Conservation (phyloP, 805 yeast species). For the Yamadazyma philogaea region DNA sequence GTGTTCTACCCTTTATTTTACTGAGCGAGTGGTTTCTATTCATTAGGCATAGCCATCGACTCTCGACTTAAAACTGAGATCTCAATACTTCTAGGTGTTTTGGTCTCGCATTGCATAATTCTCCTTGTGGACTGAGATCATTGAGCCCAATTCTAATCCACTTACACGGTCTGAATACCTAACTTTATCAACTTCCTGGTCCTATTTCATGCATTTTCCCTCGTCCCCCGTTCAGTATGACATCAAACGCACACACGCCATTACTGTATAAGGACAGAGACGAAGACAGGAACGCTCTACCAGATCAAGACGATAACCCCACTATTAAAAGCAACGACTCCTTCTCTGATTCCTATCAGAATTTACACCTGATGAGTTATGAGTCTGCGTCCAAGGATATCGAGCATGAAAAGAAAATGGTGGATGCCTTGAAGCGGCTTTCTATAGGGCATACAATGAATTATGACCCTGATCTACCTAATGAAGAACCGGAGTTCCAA, state of each 20-base stretch:
- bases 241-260: neutral
- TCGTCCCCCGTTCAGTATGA: neutral
- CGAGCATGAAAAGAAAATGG: constrained; percentile 70
- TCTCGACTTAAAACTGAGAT: too few relatives aligned
- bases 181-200: neutral
- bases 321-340: neutral
- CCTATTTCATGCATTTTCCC: neutral
- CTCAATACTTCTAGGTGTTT: too few relatives aligned
- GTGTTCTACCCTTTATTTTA: constrained; percentile 2
- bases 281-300: neutral
- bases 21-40: neutral
- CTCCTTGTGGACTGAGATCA: neutral
- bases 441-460: constrained; percentile 62
- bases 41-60: too few relatives aligned
- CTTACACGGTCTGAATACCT: neutral
- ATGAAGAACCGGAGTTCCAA: constrained; percentile 24
- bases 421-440: constrained; percentile 68
- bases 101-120: too few relatives aligned
- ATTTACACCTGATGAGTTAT: constrained; percentile 18
- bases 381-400: constrained; percentile 69
- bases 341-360: neutral
- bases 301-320: neutral
- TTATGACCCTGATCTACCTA: constrained; percentile 71
- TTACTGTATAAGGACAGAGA: neutral
- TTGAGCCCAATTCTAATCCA: too few relatives aligned